Evolutionary conservation across 768 basidiomycete species (phyloP), one percentile per base, ranked within the genome.

Genomic region (Mycena venus): DNA sequence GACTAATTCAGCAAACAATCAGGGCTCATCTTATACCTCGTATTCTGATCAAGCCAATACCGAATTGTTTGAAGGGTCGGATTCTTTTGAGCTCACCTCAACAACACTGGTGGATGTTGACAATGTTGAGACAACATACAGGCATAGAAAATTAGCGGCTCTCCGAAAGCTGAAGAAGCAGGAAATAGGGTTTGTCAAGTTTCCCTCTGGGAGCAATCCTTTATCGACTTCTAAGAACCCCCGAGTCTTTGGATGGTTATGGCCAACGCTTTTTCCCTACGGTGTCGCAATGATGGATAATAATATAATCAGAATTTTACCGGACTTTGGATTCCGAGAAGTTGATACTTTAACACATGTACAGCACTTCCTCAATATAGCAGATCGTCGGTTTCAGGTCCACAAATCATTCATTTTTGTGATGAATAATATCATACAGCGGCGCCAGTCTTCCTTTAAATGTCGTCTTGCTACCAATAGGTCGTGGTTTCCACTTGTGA

Each of bases 181-280:
- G n/a, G 25, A 44, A 36, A 36, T 38, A 0, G 47, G 53, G 10
- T 78, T 72, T 69, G 59, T 79, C 23, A 77, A 79, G 60, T 77
- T 77, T 42, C 72, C 73, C 12, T 72, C 74, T 4, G 74, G 72
- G 3, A 29, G 23, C 25, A 69, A 38, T 5, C 78, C 78, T 19
- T 36, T 73, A n/a, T 40, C 70, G 11, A 77, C 76, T 19, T 40
- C 32, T 21, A 56, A 78, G 12, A 77, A 77, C 56, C 77, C 78
- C 3, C 49, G 53, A 14, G 55, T 79, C 23, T 79, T 47, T 66
- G 74, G 71, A 12, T 58, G 38, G 27, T 31, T 79, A 38, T 79
- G 71, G 68, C 78, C 78, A 31, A 78, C 77, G 27, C 65, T 79
- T 14, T 79, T 79, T 31, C 78, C 78, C 29, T 78, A 75, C 31